Percentiles rank a stretch among this genome's conserved stretches.
phyloP scores from a whole-genome alignment of 2,329 filamentous ascomycete species.

The Periconia sp. region DNA sequence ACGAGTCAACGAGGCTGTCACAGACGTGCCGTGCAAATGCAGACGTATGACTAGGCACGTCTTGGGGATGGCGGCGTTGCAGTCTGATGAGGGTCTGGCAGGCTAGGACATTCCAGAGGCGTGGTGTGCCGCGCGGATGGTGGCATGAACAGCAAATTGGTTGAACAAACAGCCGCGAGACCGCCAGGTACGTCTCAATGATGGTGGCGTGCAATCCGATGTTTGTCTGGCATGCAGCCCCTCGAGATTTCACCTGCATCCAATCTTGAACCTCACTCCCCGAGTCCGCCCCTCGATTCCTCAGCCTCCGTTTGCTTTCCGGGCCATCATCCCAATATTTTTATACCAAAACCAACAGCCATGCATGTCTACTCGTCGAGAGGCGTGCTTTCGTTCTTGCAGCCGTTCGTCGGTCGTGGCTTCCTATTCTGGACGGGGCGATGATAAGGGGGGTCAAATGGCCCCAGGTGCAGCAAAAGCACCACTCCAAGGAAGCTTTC shows the following conservation, averaged over 20 bases:
- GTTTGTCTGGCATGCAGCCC: conserved; percentile 20
- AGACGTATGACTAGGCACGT: no score
- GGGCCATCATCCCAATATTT: neutral
- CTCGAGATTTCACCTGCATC: conserved; percentile 10
- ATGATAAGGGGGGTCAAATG: neutral
- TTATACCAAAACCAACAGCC: no score
- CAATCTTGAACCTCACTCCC: conserved; percentile 6
- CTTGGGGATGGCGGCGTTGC: no score
- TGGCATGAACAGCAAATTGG: neutral
- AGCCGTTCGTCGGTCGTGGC: no score
- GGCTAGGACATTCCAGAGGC: neutral
- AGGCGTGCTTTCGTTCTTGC: no score
- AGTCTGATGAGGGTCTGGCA: neutral
- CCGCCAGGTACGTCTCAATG: conserved; percentile 13
- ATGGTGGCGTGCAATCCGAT: conserved; percentile 10
- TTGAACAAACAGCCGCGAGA: neutral
- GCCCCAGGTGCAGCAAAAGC: no score
- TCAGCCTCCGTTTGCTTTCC: neutral
- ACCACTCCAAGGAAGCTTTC: no score
- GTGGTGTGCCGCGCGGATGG: neutral
- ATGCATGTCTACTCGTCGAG: no score
- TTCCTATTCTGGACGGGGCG: conserved; percentile 2
- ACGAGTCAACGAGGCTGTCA: neutral
- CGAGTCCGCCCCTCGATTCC: no score
- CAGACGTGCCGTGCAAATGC: no score